These are phyloP conservation scores for Trichoderma sp. DNA, from an alignment of 2,329 filamentous ascomycete species.

Conservation along the genomic window DNA sequence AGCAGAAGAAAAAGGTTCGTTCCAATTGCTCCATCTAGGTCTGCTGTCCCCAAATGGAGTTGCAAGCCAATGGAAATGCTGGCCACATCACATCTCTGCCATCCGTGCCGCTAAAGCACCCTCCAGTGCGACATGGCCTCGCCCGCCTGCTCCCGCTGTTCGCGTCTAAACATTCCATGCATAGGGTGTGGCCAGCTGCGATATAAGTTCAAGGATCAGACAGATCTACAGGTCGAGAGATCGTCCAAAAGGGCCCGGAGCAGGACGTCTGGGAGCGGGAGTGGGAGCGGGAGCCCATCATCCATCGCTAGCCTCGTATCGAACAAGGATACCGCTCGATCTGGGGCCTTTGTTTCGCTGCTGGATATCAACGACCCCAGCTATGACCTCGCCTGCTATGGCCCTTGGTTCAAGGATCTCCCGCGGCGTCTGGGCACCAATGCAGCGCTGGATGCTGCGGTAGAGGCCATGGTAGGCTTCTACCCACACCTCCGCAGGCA, in stretches of 20 bases:
- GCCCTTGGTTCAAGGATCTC: conserved; percentile 44
- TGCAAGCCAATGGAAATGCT: background rate
- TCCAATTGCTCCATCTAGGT: background rate
- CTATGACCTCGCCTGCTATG: conserved; percentile 49
- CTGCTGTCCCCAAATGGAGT: background rate
- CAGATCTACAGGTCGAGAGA: background rate
- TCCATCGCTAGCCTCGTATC: conserved; percentile 5
- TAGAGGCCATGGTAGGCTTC: conserved; percentile 31
- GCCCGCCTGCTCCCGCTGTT: conserved; percentile 46
- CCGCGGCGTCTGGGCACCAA: conserved; percentile 46
- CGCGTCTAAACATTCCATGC: conserved; percentile 44
- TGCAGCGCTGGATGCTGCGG: conserved; percentile 43
- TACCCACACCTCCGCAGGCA: conserved; percentile 28
- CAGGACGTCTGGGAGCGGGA: background rate
- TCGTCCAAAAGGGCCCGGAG: conserved; percentile 12
- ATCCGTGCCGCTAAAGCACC: conserved; percentile 1
- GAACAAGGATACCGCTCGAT: conserved; percentile 31
- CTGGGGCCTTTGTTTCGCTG: conserved; percentile 30
- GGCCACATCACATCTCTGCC: background rate
- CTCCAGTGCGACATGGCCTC: conserved; percentile 46
- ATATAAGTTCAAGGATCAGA: conserved; percentile 48
- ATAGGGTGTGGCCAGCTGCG: conserved; percentile 46
- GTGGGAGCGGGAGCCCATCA: background rate
- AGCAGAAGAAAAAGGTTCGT: conserved; percentile 53
- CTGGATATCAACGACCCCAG: conserved; percentile 43